A percentile compares a stretch with the other conserved stretches of the same genome.
Conservation (phyloP, 495 filamentous ascomycete species). For the Halenospora varia region DNA sequence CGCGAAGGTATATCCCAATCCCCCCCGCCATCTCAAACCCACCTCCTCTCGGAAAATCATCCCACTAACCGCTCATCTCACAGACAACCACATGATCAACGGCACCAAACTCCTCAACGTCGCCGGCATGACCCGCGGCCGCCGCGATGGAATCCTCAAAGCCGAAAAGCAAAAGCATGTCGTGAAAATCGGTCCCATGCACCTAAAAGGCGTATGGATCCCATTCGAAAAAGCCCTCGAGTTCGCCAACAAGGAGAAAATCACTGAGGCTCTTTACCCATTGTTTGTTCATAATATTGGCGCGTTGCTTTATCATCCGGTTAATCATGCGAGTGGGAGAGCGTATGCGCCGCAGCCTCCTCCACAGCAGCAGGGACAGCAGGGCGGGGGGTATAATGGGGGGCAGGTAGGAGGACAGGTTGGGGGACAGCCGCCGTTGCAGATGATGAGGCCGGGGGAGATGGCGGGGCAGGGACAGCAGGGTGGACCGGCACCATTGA, state of each 20-base stretch:
- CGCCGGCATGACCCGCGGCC: constrained; percentile 94
- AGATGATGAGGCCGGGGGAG: background rate
- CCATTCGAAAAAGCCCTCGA: constrained; percentile 93
- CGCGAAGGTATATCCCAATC: constrained; percentile 70
- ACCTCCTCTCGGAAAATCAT: background rate
- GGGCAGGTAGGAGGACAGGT: background rate
- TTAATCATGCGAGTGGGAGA: constrained; percentile 67
- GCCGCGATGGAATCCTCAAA: constrained; percentile 94
- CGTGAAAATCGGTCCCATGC: constrained; percentile 99
- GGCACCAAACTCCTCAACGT: constrained; percentile 97
- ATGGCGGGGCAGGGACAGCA: background rate
- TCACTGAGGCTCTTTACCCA: constrained; percentile 92
- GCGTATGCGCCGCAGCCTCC: background rate
- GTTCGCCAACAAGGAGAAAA: constrained; percentile 99
- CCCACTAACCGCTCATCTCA: background rate
- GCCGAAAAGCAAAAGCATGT: constrained; percentile 95
- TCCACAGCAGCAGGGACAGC: background rate
- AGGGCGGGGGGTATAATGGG: background rate
- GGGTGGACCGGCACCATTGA: background rate
- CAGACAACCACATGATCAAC: constrained; percentile 99
- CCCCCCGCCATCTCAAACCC: background rate
- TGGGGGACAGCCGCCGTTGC: background rate
- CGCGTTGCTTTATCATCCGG: constrained; percentile 87
- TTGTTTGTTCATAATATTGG: constrained; percentile 99
- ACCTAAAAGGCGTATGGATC: constrained; percentile 98